Conservation (phyloP, 1,139 yeast genomes). For the Pichia terricola region DNA sequence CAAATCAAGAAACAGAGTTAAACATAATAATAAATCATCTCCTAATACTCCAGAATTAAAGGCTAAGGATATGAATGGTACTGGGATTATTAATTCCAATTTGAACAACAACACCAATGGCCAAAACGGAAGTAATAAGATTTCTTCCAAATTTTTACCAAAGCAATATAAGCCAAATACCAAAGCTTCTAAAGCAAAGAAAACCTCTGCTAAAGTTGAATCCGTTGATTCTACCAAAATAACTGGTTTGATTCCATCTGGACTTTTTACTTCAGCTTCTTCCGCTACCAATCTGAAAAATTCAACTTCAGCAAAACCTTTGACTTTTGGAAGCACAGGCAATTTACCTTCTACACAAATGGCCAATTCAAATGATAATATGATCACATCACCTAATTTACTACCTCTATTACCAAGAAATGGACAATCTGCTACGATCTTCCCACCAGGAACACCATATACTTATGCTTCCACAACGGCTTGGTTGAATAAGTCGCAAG, state of each 20-base stretch:
- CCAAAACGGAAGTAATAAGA: slow-evolving; percentile 4
- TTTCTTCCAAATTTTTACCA: slow-evolving; percentile 24
- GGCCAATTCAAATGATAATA: not conserved
- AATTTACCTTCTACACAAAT: not conserved
- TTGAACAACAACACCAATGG: slow-evolving; percentile 1
- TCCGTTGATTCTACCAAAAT: not conserved
- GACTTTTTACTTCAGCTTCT: not conserved
- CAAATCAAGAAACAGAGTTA: slow-evolving; percentile 77
- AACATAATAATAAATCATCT: slow-evolving; percentile 25
- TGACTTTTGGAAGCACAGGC: not conserved
- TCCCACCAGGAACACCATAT: slow-evolving; percentile 22
- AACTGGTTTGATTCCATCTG: not conserved
- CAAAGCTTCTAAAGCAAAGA: slow-evolving; percentile 8
- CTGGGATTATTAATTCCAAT: not conserved
- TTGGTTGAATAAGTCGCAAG: slow-evolving; percentile 23
- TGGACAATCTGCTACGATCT: slow-evolving; percentile 10
- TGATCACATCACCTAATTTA: slow-evolving; percentile 21
- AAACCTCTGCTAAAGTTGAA: not conserved
- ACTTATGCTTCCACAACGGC: slow-evolving; percentile 20
- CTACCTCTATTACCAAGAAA: slow-evolving; percentile 25
- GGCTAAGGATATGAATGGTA: slow-evolving; percentile 22
- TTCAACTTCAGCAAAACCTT: not conserved
- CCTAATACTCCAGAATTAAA: slow-evolving; percentile 27
- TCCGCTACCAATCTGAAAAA: not conserved
- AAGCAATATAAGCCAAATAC: slow-evolving; percentile 27